phyloP scores from a whole-genome alignment of 2,329 filamentous ascomycete genomes.

The Escovopsis sp. region DNA sequence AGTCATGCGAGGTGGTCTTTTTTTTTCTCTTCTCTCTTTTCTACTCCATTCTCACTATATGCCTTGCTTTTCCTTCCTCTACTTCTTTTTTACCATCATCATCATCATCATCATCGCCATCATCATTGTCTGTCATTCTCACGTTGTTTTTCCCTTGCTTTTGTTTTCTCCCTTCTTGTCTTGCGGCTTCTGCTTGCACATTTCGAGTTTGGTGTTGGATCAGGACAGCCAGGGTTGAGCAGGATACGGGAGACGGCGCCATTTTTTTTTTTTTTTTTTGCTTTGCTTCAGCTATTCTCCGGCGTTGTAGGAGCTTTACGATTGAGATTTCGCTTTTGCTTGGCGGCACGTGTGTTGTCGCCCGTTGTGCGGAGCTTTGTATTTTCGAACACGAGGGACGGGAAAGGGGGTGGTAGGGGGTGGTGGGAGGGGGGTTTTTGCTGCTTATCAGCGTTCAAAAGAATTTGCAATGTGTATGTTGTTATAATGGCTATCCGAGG shows the following conservation, averaged over 20 bases:
- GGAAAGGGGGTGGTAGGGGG: too few species aligned
- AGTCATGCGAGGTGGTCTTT: neutral
- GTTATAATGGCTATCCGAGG: too few species aligned
- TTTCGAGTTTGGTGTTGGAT: constrained; percentile 3
- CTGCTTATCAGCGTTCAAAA: neutral
- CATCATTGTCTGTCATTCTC: too few species aligned
- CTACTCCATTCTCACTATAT: too few species aligned
- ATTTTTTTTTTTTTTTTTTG: too few species aligned
- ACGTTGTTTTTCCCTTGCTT: too few species aligned
- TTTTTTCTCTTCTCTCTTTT: neutral
- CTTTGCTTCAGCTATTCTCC: constrained; percentile 2
- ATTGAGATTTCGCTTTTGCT: constrained; percentile 3
- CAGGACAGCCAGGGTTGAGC: constrained; percentile 1
- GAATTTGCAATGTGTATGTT: too few species aligned
- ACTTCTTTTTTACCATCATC: too few species aligned
- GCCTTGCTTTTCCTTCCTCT: too few species aligned
- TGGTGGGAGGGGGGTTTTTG: neutral
- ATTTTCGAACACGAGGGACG: neutral
- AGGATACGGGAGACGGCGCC: constrained; percentile 3
- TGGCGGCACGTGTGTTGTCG: constrained; percentile 1
- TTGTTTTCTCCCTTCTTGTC: too few species aligned
- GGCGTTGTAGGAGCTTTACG: constrained; percentile 6
- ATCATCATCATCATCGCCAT: too few species aligned
- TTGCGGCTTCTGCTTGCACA: constrained; percentile 5
- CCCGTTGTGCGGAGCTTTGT: neutral